Evolutionary conservation across 495 filamentous ascomycete genomes (phyloP), one percentile per base, ranked within the genome.

Genomic region (Podospora didyma): DNA sequence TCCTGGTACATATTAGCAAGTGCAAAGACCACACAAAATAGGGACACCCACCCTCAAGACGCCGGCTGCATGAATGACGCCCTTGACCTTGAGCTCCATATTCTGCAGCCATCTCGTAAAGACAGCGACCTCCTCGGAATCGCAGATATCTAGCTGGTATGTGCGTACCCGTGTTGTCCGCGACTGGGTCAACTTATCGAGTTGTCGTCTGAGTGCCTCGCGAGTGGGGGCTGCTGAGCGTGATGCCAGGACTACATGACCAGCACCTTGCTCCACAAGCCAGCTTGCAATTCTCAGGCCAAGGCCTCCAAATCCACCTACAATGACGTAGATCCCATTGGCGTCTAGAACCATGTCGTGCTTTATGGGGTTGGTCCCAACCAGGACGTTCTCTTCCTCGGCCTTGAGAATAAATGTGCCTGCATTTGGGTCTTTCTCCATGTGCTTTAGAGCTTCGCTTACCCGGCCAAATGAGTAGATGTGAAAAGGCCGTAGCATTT

Each of bases 251-350:
- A 82, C 69, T 4, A 88, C 46, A 58, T 82, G 62, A 10, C 65
- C 65, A 3, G 83, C 84, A 7, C 82, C 82, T 19, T 72, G 69
- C 2, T 69, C 56, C 10, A 73, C 73, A 65, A 87, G 69, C 79
- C 75, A 82, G 4, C 56, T 67, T 23, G 79, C 67, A 41, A 86
- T 64, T 31, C 75, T 66, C 35, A 75, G 72, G 21, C 84, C 83
- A 16, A 87, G 73, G 4, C 82, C 83, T 12, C 83, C 79, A 7
- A 83, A 71, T 47, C 82, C 79, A 7, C 83, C 81, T 23, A 75
- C 67, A n/a, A 85, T 61, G 41, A 84, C 59, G 46, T 85, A 85
- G 14, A 73, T 46, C 53, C 52, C 41, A 16, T 62, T 14, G 19
- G 37, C 9, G 46, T 53, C 20, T 4, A 45, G 10, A 17, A 39